Evolutionary conservation across 164 flowering plant genomes (phyloP), one percentile per base, ranked within the genome.

Genomic region (Amborella trichopoda): DNA sequence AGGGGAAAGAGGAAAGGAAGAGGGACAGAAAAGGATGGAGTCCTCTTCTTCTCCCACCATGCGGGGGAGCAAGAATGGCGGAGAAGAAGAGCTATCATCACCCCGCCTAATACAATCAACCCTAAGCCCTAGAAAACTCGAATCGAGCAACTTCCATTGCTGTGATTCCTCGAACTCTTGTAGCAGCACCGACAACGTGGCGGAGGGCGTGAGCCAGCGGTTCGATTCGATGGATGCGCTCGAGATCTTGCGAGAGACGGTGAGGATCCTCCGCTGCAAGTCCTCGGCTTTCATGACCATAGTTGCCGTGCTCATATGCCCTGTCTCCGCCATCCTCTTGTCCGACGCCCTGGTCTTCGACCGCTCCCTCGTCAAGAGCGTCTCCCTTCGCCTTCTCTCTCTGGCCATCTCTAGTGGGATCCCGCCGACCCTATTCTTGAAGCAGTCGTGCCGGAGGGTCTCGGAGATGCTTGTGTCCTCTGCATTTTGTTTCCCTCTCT

Each of bases 211-310:
- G n/a, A n/a, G n/a, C 54, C 48, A 67, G 11, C 71, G 65, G 45
- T 65, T 75, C 32, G 66, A 63, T 36, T 57, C 94, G 0, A 72
- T 69, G 81, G 76, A 58, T 56, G 91, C 91, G 0, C 43, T 93
- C 40, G 95, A 88, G 58, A 93, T 93, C 40, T 58, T 93, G 69
- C 70, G 84, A 50, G 99, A 93, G 66, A 80, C 91, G 0, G 72
- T 83, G 9, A 56, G 89, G 48, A 83, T 93, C 54, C 74, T 93
- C 5, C 68, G 96, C 33, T 79, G 50, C 53, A 85, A 93, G 65
- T 59, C 62, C 1, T 44, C 59, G 0, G 74, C 70, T n/a, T 81
- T 93, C 52, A 50, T 83, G 75, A 40, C 54, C 2, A 81, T 76
- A 36, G 67, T 80, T 1, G 82, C 81, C 0, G 46, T 81, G 36